Evolutionary conservation across 345 rosid species (phyloP).

Genomic region (Triadica sebifera): DNA sequence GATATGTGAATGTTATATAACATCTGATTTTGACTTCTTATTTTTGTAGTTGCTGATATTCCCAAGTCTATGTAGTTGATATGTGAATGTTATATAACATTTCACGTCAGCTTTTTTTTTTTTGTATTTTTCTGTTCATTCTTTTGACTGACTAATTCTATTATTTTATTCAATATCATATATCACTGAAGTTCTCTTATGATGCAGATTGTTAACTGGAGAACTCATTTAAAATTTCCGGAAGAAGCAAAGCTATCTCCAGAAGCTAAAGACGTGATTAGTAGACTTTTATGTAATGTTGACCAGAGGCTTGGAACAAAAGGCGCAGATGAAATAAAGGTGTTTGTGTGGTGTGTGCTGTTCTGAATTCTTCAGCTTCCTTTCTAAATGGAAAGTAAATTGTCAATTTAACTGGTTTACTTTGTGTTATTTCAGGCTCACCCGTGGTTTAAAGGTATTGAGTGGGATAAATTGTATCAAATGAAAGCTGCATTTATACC

Average conservation of each 20-base stretch:
- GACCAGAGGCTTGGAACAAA: conserved; percentile 65
- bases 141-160: background rate
- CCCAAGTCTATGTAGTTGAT: background rate
- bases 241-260: conserved; percentile 57
- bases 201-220: conserved; percentile 68
- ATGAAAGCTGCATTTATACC: conserved; percentile 63
- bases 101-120: background rate
- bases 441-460: conserved; percentile 57
- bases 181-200: conserved; percentile 4
- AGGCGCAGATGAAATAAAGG: conserved; percentile 64
- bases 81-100: background rate
- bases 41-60: no score
- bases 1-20: background rate
- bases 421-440: conserved; percentile 39
- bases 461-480: conserved; percentile 60
- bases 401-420: conserved; percentile 4
- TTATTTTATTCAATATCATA: conserved; percentile 3
- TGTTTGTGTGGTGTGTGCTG: conserved; percentile 26
- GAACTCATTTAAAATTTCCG: conserved; percentile 60
- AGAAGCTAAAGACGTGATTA: conserved; percentile 61
- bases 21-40: background rate
- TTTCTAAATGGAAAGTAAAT: background rate
- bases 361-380: conserved; percentile 5
- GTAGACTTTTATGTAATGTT: conserved; percentile 60
- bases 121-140: conserved; percentile 1